Percentiles rank a stretch among this genome's conserved stretches.
These are phyloP conservation scores for Ophiosphaerella herpotricha DNA, from an alignment of 2,329 filamentous ascomycete species.

Conservation along the genomic window DNA sequence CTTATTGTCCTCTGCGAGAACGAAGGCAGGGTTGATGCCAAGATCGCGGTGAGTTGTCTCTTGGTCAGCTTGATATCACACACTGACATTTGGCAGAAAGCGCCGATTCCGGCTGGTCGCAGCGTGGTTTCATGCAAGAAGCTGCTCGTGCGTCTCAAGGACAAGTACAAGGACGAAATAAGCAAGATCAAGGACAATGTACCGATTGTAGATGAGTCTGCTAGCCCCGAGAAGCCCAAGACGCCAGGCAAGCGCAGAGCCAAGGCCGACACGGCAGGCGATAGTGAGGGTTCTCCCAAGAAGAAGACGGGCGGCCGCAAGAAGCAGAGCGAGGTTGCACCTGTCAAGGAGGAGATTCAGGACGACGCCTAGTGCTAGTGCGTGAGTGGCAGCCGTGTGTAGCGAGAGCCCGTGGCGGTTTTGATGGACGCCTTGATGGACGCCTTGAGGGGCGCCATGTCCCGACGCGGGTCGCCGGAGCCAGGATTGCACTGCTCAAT, in stretches of 20 bases:
- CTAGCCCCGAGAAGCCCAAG: constrained; percentile 1
- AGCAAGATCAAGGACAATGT: constrained; percentile 17
- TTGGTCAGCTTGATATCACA: neutral
- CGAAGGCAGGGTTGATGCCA: constrained; percentile 21
- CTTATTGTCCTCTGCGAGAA: constrained; percentile 25
- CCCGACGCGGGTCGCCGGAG: too few relatives aligned
- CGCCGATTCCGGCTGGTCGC: constrained; percentile 30
- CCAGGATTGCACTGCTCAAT: too few relatives aligned
- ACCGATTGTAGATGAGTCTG: too few relatives aligned
- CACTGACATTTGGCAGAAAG: constrained; percentile 10
- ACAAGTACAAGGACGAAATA: constrained; percentile 29
- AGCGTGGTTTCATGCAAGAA: constrained; percentile 30
- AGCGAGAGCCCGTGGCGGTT: too few relatives aligned
- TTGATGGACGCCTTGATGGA: too few relatives aligned
- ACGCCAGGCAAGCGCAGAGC: constrained; percentile 25
- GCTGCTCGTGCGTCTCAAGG: constrained; percentile 29
- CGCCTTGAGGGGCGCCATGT: too few relatives aligned
- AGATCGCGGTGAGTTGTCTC: constrained; percentile 14
- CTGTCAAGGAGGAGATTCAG: constrained; percentile 7
- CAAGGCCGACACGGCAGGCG: constrained; percentile 7
- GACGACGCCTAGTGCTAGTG: constrained; percentile 5
- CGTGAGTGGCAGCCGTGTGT: neutral
- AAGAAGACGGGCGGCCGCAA: constrained; percentile 19
- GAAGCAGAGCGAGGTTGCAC: constrained; percentile 10
- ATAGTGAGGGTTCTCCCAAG: constrained; percentile 13